Base-by-base conservation (phyloP, 306 rosid species). In the Glycine latifolia region DNA sequence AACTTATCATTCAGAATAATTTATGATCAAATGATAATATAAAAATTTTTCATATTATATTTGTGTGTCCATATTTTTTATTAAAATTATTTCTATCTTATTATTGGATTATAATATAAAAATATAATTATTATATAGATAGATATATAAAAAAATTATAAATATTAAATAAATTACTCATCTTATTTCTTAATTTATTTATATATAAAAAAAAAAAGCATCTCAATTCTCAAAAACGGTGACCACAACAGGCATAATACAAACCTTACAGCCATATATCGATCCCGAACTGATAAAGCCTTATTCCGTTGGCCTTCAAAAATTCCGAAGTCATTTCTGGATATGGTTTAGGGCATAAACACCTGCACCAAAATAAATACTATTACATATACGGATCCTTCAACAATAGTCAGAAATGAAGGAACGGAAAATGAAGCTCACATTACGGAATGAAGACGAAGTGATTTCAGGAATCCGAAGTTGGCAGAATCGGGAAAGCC, bases 401-500 rank as follows among this genome's bases (percentile, higher is more conserved):
- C 48, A 13, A 53, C 15, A 8, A 58, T 48, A 50, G 26, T 10
- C 16, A 46, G 65, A 60, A 52, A 61, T 15, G 14, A 66, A 1
- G 66, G 44, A 69, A 71, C 41, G 48, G 72, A 44, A 70, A 87
- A 76, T 0, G 44, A 62, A 79, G 80, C 86, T 88, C 48, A 91
- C 93, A 89, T 88, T 78, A 91, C 82, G 50, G 91, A 81, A 67
- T 90, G 90, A 26, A 91, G 91, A 15, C 87, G 88, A 63, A 91
- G 90, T 67, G 95, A 91, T 82, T 88, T 85, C 75, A 91, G n/a
- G 83, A 91, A 89, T 43, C 87, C 82, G 75, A 86, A 89, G 83
- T 88, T 91, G 53, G 93, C 90, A 46, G 91, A 77, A 58, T 85
- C 87, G 3, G 91, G 93, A 58, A 91, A 91, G 5, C 95, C 93